Evolutionary conservation across 495 filamentous ascomycete genomes (phyloP).

Genomic region (Hypoxylon trugodes): DNA sequence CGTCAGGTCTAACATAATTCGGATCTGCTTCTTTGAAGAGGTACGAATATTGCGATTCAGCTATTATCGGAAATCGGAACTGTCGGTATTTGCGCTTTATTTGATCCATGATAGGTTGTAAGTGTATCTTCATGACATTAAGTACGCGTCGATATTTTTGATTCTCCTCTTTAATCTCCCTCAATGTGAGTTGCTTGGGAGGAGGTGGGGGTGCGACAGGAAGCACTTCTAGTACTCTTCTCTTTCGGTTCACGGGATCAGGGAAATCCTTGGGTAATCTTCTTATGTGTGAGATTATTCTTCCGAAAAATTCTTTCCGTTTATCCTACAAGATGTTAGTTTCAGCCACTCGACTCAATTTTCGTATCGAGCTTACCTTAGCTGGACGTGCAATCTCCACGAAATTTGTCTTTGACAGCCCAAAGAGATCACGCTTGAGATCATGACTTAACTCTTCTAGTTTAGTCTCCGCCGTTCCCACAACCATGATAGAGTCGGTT

Average conservation of each 20-base stretch:
- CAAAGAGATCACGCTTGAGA: conserved; percentile 81
- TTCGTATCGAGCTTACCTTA: conserved; percentile 52
- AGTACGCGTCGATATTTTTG: conserved; percentile 80
- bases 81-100: conserved; percentile 84
- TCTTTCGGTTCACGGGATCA: conserved; percentile 83
- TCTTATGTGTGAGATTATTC: conserved; percentile 74
- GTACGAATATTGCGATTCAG: conserved; percentile 74
- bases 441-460: conserved; percentile 59
- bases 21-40: conserved; percentile 84
- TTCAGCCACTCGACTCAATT: not conserved
- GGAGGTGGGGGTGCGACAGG: conserved; percentile 76
- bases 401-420: conserved; percentile 79
- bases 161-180: conserved; percentile 80
- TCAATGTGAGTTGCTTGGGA: conserved; percentile 69
- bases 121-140: conserved; percentile 83
- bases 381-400: conserved; percentile 72
- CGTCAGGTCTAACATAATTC: conserved; percentile 79
- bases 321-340: conserved; percentile 58
- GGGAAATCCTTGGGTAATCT: conserved; percentile 86
- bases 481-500: conserved; percentile 85
- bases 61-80: conserved; percentile 82
- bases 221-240: conserved; percentile 78
- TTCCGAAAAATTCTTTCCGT: conserved; percentile 78
- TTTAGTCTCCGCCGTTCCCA: conserved; percentile 78
- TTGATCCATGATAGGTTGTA: conserved; percentile 95